Conservation (phyloP, 192 early-diverging fungal species). For the Linnemannia zychae region DNA sequence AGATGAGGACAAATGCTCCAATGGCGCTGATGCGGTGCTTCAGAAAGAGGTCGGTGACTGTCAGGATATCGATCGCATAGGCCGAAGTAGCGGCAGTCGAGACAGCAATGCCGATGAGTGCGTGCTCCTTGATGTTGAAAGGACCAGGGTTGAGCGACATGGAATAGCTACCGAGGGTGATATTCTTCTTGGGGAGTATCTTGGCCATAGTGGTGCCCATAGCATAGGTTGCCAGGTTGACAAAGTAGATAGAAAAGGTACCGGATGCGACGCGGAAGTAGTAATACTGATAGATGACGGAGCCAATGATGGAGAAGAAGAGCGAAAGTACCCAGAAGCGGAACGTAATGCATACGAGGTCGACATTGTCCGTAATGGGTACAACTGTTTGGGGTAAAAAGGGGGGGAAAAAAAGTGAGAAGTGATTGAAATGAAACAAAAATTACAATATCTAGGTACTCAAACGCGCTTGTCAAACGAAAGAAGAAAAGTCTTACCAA, state of each 20-base stretch:
- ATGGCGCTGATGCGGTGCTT: conserved; percentile 23
- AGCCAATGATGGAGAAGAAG: conserved; percentile 51
- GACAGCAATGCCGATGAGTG: conserved; percentile 69
- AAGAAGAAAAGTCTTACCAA: too few species aligned
- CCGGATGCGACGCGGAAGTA: conserved; percentile 49
- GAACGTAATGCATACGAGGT: conserved; percentile 59
- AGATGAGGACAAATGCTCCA: conserved; percentile 52
- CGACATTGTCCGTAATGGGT: conserved; percentile 52
- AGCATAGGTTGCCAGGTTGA: conserved; percentile 47
- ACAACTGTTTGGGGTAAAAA: conserved; percentile 3
- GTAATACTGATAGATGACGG: conserved; percentile 53
- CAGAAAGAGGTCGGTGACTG: conserved; percentile 21
- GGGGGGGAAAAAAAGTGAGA: too few species aligned
- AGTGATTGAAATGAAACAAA: too few species aligned
- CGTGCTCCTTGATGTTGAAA: conserved; percentile 80
- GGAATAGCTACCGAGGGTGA: conserved; percentile 11
- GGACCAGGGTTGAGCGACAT: conserved; percentile 47
- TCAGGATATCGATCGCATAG: conserved; percentile 59
- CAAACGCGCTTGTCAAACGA: too few species aligned
- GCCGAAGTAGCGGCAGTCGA: conserved; percentile 60
- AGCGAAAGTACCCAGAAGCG: conserved; percentile 65
- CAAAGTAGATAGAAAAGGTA: conserved; percentile 49
- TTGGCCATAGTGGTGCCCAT: conserved; percentile 43
- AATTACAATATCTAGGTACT: too few species aligned
- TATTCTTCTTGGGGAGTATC: neutral